Evolutionary conservation across 1,284 basidiomycete genomes (phyloP), one percentile per base, ranked within the genome.

Genomic region (Waitea zeae): DNA sequence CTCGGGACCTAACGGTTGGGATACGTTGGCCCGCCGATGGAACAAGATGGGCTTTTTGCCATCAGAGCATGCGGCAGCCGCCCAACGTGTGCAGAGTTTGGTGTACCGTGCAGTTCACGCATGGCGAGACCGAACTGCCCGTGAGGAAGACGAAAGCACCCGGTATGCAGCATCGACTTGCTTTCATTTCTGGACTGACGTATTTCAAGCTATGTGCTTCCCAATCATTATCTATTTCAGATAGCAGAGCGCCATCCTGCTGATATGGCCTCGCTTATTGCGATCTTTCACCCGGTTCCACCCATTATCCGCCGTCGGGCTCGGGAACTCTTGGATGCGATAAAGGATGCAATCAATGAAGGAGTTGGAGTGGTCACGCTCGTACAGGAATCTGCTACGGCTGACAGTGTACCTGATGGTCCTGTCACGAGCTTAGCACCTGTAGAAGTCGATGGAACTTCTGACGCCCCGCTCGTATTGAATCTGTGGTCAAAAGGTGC

Each of bases 101-200:
- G 70, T 89, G n/a, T 86, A 84, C 51, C 68, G 63, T 38, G 61
- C 62, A 1, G 58, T 95, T 13, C 88, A 95, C 54, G 60, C 56
- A 19, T 97, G 93, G 93, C 65, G 93, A 42, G 92, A 97, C 49
- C 48, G 50, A 3, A 56, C 80, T 1, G 86, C 89, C 0, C 63
- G 89, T 34, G 71, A 78, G 39, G 79, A 89, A 42, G 93, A 97
- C 50, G 93, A 97, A 53, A 83, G 82, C 48, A 70, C 71, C 3
- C 60, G 77, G 74, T 89, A 50, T 40, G n/a, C n/a, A n/a, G n/a
- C n/a, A n/a, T n/a, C n/a, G n/a, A n/a, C n/a, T n/a, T 70, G 58
- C 31, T 33, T 9, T 37, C 29, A 33, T 31, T 31, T 38, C 31
- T 30, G 45, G 42, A 19, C 42, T 30, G 11, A 19, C 28, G 30